These are phyloP conservation scores for Agapanthus africanus DNA, from an alignment of 106 monocot genomes.

Conservation along the genomic window DNA sequence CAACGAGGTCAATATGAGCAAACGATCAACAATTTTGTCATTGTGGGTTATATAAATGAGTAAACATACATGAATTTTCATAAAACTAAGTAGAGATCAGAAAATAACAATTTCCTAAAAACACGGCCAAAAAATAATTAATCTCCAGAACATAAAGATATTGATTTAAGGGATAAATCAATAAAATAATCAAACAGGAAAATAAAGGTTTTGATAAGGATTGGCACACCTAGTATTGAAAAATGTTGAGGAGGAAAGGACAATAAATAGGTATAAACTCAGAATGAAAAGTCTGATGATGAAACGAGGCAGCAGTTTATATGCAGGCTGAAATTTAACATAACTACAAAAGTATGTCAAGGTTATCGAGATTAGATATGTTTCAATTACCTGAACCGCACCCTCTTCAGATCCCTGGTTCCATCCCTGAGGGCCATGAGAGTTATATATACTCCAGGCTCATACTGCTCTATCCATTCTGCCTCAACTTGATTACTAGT, in stretches of 20 bases:
- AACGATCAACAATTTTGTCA: background rate
- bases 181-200: background rate
- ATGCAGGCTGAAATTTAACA: background rate
- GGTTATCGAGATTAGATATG: background rate
- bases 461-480: constrained; percentile 98
- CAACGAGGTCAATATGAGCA: background rate
- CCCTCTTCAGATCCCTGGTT: constrained; percentile 80
- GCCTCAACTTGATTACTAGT: constrained; percentile 50
- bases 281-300: background rate
- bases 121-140: too few relatives aligned
- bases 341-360: background rate
- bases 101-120: background rate
- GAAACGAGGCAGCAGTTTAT: background rate
- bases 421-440: constrained; percentile 80
- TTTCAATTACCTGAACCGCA: constrained; percentile 82
- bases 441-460: constrained; percentile 94
- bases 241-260: background rate
- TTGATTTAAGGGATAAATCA: too few relatives aligned
- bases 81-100: background rate
- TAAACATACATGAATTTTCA: background rate
- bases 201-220: background rate
- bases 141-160: too few relatives aligned
- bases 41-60: background rate
- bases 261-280: background rate
- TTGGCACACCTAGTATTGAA: background rate